Conservation (phyloP, 805 yeast species). For the Sugiyamaella marilandica region DNA sequence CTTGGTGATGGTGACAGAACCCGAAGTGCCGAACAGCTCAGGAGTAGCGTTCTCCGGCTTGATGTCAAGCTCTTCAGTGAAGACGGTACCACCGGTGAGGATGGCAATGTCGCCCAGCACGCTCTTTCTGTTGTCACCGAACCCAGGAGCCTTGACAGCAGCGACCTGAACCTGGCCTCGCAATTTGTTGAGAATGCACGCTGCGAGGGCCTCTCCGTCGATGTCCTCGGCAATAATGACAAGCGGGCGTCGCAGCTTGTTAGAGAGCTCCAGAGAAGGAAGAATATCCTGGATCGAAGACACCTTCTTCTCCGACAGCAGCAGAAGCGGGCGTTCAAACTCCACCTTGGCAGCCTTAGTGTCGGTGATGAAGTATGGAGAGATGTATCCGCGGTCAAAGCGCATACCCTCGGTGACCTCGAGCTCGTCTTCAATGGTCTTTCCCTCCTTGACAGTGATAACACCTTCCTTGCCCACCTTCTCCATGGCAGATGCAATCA, state of each 20-base stretch:
- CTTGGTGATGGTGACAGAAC: constrained; percentile 86
- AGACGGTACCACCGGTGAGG: constrained; percentile 83
- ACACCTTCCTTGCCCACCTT: constrained; percentile 99
- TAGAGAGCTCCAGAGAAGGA: constrained; percentile 89
- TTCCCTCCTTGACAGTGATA: constrained; percentile 95
- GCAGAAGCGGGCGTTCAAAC: constrained; percentile 85
- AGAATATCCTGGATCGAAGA: constrained; percentile 84
- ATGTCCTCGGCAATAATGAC: constrained; percentile 91
- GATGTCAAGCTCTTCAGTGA: constrained; percentile 89
- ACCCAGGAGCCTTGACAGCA: constrained; percentile 98
- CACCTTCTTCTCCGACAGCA: constrained; percentile 89
- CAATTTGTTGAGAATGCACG: constrained; percentile 92
- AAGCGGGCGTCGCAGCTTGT: constrained; percentile 89
- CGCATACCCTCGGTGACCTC: constrained; percentile 98
- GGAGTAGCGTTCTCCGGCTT: constrained; percentile 92
- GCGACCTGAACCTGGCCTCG: constrained; percentile 98
- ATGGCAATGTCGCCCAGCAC: constrained; percentile 93
- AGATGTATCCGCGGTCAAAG: constrained; percentile 94
- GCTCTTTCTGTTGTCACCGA: constrained; percentile 97
- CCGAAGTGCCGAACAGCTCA: constrained; percentile 86
- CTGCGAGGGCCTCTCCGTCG: constrained; percentile 98
- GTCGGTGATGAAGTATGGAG: constrained; percentile 94
- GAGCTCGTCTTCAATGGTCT: constrained; percentile 91
- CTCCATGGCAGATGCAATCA: constrained; percentile 94
- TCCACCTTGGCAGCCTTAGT: constrained; percentile 89